phyloP scores from a whole-genome alignment of 225 moss, liverwort and hornwort species.

The Marchantia polymorpha region DNA sequence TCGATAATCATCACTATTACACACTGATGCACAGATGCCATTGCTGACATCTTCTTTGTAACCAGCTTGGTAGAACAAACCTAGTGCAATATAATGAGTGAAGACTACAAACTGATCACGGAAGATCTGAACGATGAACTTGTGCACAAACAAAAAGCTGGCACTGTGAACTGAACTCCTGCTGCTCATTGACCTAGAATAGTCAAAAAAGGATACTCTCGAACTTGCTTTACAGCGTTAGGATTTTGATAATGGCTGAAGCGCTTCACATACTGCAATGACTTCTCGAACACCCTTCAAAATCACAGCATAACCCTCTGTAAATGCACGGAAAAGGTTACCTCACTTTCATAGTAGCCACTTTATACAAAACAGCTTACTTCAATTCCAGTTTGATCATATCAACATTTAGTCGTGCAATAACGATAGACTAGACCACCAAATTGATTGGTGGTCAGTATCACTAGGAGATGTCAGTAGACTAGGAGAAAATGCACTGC shows the following conservation, averaged over 20 bases:
- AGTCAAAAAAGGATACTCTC: slow-evolving; percentile 67
- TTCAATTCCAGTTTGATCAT: background rate
- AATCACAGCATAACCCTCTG: too few species aligned
- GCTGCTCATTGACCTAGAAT: background rate
- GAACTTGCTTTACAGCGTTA: slow-evolving; percentile 91
- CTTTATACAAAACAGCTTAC: background rate
- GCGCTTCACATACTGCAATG: slow-evolving; percentile 92
- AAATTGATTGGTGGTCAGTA: too few species aligned
- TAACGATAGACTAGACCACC: too few species aligned
- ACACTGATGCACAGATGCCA: too few species aligned
- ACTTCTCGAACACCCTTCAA: slow-evolving; percentile 86
- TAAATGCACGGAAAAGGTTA: too few species aligned
- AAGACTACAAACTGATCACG: background rate
- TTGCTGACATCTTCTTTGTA: too few species aligned
- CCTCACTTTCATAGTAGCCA: background rate
- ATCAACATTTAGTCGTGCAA: too few species aligned
- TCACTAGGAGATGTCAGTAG: too few species aligned
- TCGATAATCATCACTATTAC: too few species aligned
- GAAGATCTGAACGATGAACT: background rate
- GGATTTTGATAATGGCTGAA: slow-evolving; percentile 95
- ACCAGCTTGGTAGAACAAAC: too few species aligned
- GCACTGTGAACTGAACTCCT: background rate
- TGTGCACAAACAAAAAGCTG: background rate
- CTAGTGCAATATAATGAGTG: background rate
- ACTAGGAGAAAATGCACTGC: too few species aligned